These are phyloP conservation scores for Catharanthus roseus DNA, from an alignment of 257 asterid species.

Conservation along the genomic window DNA sequence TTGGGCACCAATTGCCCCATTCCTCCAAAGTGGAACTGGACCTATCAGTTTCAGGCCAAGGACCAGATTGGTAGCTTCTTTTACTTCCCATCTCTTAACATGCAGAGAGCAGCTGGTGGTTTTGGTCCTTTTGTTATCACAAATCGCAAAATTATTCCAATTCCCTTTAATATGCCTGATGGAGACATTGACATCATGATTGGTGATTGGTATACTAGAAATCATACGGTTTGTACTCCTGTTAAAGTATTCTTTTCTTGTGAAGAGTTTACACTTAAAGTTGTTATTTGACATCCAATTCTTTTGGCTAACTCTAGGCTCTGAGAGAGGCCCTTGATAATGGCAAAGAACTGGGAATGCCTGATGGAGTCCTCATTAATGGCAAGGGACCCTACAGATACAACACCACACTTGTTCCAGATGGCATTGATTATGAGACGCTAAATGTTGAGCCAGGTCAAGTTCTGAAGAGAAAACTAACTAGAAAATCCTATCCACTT, in stretches of 20 bases:
- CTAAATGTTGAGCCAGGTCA: conserved; percentile 86
- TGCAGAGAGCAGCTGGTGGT: conserved; percentile 97
- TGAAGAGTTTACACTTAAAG: not conserved
- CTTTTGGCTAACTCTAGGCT: conserved; percentile 34
- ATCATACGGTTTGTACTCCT: conserved; percentile 53
- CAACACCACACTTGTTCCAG: conserved; percentile 73
- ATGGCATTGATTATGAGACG: conserved; percentile 72
- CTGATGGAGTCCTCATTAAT: conserved; percentile 89
- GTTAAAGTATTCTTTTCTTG: not conserved
- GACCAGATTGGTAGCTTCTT: conserved; percentile 95
- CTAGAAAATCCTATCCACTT: not conserved
- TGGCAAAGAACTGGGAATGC: conserved; percentile 80
- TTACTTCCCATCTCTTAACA: conserved; percentile 70
- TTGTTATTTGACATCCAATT: not conserved
- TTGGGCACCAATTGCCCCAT: conserved; percentile 94
- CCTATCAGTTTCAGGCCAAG: conserved; percentile 93
- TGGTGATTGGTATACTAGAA: conserved; percentile 90
- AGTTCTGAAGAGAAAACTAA: conserved; percentile 6
- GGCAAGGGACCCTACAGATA: conserved; percentile 96
- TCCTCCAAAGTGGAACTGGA: conserved; percentile 77
- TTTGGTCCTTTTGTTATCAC: conserved; percentile 66
- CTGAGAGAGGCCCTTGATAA: conserved; percentile 56
- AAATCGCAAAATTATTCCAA: conserved; percentile 53
- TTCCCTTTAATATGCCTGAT: conserved; percentile 74
- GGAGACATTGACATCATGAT: conserved; percentile 74